Conservation (phyloP, 164 flowering plant species). For the Umbellularia californica region DNA sequence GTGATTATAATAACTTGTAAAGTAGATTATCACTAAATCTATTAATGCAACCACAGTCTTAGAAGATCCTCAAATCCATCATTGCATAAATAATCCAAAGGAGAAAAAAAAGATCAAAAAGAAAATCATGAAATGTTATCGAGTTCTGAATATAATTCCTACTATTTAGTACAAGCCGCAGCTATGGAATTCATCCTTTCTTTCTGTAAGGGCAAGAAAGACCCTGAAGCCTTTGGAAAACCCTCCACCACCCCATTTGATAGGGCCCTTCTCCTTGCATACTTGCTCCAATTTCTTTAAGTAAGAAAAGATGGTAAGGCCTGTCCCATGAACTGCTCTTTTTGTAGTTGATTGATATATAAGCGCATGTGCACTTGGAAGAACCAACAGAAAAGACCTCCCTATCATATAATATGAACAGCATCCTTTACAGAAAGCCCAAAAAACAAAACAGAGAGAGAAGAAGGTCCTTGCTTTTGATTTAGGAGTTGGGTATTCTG, state of each 20-base stretch:
- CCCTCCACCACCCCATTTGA: not conserved
- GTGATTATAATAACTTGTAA: not conserved
- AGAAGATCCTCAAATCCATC: not conserved
- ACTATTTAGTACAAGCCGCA: conserved; percentile 57
- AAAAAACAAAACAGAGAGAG: too few relatives aligned
- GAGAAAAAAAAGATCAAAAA: conserved; percentile 28
- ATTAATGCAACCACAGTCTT: not conserved
- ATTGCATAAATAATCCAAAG: conserved; percentile 37
- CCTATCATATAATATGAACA: not conserved
- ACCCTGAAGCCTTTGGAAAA: conserved; percentile 32
- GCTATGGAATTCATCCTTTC: not conserved
- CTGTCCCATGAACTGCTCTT: not conserved
- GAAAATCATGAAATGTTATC: conserved; percentile 19
- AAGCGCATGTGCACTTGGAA: not conserved
- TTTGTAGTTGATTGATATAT: not conserved
- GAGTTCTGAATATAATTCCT: conserved; percentile 38
- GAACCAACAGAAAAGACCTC: not conserved
- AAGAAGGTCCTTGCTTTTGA: too few relatives aligned
- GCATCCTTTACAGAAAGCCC: too few relatives aligned
- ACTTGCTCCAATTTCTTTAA: not conserved
- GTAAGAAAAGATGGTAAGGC: not conserved
- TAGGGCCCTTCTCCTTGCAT: not conserved
- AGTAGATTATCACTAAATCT: too few relatives aligned
- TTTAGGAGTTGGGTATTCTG: too few relatives aligned
- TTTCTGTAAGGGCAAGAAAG: conserved; percentile 39